These are phyloP conservation scores for Carex littledalei DNA, from an alignment of 176 grass and related monocot genomes.

Conservation along the genomic window DNA sequence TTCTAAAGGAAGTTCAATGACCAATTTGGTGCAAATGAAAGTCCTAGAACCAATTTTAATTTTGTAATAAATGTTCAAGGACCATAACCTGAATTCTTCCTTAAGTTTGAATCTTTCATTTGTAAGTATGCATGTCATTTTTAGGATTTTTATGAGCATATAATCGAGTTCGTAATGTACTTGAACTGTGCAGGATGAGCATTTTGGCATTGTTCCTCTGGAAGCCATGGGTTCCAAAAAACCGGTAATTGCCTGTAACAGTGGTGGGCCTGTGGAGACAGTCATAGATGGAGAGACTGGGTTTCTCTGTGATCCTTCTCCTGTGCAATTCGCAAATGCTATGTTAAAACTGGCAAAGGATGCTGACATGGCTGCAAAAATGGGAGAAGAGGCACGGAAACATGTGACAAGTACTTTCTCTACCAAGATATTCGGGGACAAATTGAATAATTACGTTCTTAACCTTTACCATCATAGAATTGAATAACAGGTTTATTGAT, in stretches of 20 bases:
- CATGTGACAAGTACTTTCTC: slow-evolving; percentile 66
- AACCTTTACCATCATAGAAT: slow-evolving; percentile 66
- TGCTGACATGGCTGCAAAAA: slow-evolving; percentile 44
- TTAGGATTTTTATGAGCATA: not conserved
- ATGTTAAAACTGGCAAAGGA: slow-evolving; percentile 66
- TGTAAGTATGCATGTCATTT: not conserved
- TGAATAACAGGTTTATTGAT: slow-evolving; percentile 32
- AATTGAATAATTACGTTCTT: slow-evolving; percentile 54
- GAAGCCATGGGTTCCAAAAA: slow-evolving; percentile 94
- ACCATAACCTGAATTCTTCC: not conserved
- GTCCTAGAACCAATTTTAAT: not conserved
- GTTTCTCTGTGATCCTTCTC: slow-evolving; percentile 69
- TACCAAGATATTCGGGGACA: slow-evolving; percentile 71
- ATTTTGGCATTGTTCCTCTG: slow-evolving; percentile 96
- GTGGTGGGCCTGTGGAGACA: slow-evolving; percentile 81
- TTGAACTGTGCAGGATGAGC: slow-evolving; percentile 58
- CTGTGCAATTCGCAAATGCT: slow-evolving; percentile 54
- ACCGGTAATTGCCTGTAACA: slow-evolving; percentile 95
- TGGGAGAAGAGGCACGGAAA: slow-evolving; percentile 57
- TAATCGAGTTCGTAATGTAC: not conserved
- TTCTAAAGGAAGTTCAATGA: not conserved
- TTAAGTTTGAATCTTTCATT: not conserved
- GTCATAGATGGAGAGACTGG: slow-evolving; percentile 64
- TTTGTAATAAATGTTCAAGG: not conserved
- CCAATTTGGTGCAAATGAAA: not conserved